Evolutionary conservation across 2,329 filamentous ascomycete genomes (phyloP).

Genomic region (Phialophora chinensis): DNA sequence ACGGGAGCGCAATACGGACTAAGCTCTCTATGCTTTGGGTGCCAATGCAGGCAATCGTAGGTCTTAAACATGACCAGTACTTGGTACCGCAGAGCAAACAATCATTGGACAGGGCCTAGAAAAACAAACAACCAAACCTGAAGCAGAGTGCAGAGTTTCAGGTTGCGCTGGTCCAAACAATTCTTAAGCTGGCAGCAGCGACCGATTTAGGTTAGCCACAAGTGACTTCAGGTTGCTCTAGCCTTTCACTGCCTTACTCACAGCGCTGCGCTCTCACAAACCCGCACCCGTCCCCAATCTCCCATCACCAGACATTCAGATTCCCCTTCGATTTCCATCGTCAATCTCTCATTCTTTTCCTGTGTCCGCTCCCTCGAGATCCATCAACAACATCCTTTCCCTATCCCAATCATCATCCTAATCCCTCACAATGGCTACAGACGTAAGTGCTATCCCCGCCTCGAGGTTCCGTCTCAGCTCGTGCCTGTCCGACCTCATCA

Average conservation of each 20-base stretch:
- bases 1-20: neutral
- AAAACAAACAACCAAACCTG: neutral
- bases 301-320: conserved; percentile 33
- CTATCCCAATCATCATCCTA: conserved; percentile 19
- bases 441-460: conserved; percentile 57
- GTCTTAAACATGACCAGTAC: neutral
- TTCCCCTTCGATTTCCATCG: conserved; percentile 38
- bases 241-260: conserved; percentile 16
- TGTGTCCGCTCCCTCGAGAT: conserved; percentile 46
- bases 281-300: conserved; percentile 24
- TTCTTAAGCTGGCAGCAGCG: conserved; percentile 1
- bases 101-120: neutral
- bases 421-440: conserved; percentile 63
- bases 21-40: neutral
- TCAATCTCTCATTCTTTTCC: conserved; percentile 27
- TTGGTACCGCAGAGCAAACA: neutral
- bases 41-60: neutral
- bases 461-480: conserved; percentile 28
- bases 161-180: conserved; percentile 7
- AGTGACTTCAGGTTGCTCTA: conserved; percentile 13
- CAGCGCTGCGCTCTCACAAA: conserved; percentile 14
- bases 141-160: conserved; percentile 13
- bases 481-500: conserved; percentile 44
- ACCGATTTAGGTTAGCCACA: conserved; percentile 7
- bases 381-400: conserved; percentile 54